Conservation (phyloP, 305 asterid genomes). For the Fraxinus ornus region DNA sequence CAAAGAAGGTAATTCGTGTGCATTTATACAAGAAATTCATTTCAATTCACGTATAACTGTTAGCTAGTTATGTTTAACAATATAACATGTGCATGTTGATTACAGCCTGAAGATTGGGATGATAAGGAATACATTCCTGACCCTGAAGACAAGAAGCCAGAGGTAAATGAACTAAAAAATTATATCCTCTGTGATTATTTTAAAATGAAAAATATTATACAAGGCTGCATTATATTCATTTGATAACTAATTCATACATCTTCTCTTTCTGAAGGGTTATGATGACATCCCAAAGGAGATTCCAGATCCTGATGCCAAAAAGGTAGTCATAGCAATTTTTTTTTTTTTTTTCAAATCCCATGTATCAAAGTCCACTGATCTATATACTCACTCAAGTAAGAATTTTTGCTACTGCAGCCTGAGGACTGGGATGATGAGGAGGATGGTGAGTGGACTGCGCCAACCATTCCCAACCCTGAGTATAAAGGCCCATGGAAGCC, state of each 20-base stretch:
- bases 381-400: background rate
- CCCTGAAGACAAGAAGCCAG: too few species aligned
- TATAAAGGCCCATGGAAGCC: conserved; percentile 97
- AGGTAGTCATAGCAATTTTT: conserved; percentile 42
- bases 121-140: too few species aligned
- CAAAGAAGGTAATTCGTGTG: conserved; percentile 63
- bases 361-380: background rate
- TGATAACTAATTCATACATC: background rate
- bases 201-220: background rate
- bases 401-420: conserved; percentile 52
- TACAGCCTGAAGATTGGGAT: conserved; percentile 98
- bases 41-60: background rate
- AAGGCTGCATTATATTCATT: background rate
- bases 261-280: conserved; percentile 55
- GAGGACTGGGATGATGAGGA: conserved; percentile 99
- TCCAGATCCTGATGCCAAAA: conserved; percentile 81
- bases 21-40: background rate
- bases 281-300: conserved; percentile 95
- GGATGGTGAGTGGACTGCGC: conserved; percentile 98
- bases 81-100: conserved; percentile 15
- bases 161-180: conserved; percentile 35
- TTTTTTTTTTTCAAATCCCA: background rate
- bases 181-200: background rate
- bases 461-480: conserved; percentile 92
- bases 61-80: background rate